These are phyloP conservation scores for Corchorus capsularis DNA, from an alignment of 345 rosid genomes.

Conservation along the genomic window DNA sequence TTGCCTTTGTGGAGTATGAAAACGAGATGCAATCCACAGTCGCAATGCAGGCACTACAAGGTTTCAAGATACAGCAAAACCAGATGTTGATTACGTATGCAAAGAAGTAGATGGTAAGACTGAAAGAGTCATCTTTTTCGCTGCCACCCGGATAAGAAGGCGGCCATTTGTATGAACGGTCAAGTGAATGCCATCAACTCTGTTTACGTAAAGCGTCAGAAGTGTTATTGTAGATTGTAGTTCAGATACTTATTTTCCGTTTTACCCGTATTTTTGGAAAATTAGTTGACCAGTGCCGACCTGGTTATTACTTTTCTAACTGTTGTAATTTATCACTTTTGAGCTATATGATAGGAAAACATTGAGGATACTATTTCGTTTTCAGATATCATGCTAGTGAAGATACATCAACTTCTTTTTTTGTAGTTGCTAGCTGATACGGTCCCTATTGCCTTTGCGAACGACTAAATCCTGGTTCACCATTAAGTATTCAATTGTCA, in stretches of 20 bases:
- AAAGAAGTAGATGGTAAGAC: constrained; percentile 60
- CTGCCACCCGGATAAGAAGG: not conserved
- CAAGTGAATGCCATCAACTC: not conserved
- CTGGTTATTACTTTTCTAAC: not conserved
- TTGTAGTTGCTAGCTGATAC: too few species aligned
- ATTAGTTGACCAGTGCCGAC: not conserved
- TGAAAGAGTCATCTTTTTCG: not conserved
- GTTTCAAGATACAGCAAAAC: constrained; percentile 75
- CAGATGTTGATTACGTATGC: constrained; percentile 86
- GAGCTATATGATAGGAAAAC: not conserved
- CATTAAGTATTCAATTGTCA: not conserved
- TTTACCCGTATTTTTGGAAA: not conserved
- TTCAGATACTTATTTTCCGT: not conserved
- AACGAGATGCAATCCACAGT: constrained; percentile 88
- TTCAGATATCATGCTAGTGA: not conserved
- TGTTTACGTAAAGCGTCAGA: not conserved
- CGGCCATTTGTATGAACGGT: not conserved
- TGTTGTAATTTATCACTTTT: not conserved
- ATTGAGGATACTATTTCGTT: not conserved
- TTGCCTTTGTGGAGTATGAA: constrained; percentile 88
- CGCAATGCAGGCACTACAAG: constrained; percentile 88
- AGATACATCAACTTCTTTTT: not conserved
- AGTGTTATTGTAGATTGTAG: constrained; percentile 9
- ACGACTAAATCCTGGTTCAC: not conserved
- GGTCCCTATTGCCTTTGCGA: not conserved